A percentile compares a stretch with the other conserved stretches of the same genome.
Evolutionary conservation across 2,329 filamentous ascomycete species (phyloP).

Genomic region (Claviceps purpurea): DNA sequence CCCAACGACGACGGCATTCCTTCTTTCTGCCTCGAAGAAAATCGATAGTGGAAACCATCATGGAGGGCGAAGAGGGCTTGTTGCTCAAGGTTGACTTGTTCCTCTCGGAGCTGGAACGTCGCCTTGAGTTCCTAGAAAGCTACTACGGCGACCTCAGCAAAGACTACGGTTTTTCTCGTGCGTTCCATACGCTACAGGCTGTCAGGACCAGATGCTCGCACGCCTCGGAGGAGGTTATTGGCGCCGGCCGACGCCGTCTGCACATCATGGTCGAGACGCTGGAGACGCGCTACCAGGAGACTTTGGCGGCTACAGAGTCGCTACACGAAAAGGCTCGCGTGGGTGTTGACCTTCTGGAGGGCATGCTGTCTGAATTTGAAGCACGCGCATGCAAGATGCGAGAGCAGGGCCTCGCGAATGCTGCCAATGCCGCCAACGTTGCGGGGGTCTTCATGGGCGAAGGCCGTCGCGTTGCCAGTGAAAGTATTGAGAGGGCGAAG

Average conservation of each 20-base stretch:
- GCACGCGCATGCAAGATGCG: constrained; percentile 64
- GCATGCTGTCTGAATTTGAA: constrained; percentile 77
- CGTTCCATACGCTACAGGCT: constrained; percentile 73
- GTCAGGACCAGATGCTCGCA: constrained; percentile 81
- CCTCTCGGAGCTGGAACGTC: constrained; percentile 71
- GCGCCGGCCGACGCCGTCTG: constrained; percentile 69
- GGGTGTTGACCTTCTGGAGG: constrained; percentile 75
- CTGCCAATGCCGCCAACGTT: constrained; percentile 48
- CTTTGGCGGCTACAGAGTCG: constrained; percentile 69
- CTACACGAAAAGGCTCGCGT: constrained; percentile 85
- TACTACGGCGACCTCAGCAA: constrained; percentile 79
- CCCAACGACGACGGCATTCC: constrained; percentile 39
- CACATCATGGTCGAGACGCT: constrained; percentile 87
- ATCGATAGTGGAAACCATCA: constrained; percentile 45
- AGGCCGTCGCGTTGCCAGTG: constrained; percentile 67
- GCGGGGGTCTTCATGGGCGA: constrained; percentile 63
- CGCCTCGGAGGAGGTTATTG: constrained; percentile 81
- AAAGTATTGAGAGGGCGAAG: constrained; percentile 59
- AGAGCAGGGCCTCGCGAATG: constrained; percentile 57
- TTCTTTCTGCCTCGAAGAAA: constrained; percentile 43
- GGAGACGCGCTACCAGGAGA: constrained; percentile 77
- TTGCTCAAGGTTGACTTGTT: constrained; percentile 63
- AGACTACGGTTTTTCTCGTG: constrained; percentile 71
- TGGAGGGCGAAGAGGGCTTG: constrained; percentile 49
- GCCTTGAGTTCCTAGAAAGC: constrained; percentile 76